Conservation (phyloP, 306 rosid genomes). For the apple (Malus domestica) region ASM211411v1 NC_041799.1:31123501-31124000, state of each 20-base stretch:
- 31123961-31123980: conserved; percentile 88
- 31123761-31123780: conserved; percentile 10
- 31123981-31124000: conserved; percentile 70
- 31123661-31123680: conserved; percentile 47
- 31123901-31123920: conserved; percentile 69
- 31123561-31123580: conserved; percentile 83
- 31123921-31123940: conserved; percentile 85
- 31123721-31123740: conserved; percentile 30
- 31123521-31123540: conserved; percentile 86
- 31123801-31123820: conserved; percentile 21
- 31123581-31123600: conserved; percentile 76
- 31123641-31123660: conserved; percentile 45
- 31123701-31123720: conserved; percentile 40
- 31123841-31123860: conserved; percentile 69
- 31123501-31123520: conserved; percentile 70
- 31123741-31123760: not conserved
- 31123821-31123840: conserved; percentile 12
- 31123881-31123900: conserved; percentile 74
- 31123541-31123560: conserved; percentile 98
- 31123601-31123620: conserved; percentile 94
- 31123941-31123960: conserved; percentile 87
- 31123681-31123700: conserved; percentile 63
- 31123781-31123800: conserved; percentile 11
- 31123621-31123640: conserved; percentile 58
- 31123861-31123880: conserved; percentile 81